These are phyloP conservation scores for Boletus eberwhitei DNA, from an alignment of 768 basidiomycete genomes.

Conservation along the genomic window DNA sequence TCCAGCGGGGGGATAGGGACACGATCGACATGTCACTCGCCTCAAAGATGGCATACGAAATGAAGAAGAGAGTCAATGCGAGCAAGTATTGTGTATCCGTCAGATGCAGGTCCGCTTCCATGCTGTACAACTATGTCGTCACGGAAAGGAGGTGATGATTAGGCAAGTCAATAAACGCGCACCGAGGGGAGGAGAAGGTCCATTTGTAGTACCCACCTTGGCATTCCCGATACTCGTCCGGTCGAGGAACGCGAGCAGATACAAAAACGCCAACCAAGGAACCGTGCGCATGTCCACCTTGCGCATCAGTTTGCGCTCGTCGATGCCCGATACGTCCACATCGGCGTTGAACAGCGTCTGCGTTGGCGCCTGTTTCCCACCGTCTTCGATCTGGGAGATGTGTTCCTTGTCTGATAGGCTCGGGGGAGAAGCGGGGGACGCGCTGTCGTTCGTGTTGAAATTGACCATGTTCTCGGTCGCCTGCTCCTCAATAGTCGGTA, in stretches of 20 bases:
- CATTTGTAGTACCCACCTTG: slow-evolving; percentile 5
- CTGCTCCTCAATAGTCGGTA: neutral
- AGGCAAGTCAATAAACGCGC: neutral
- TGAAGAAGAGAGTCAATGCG: slow-evolving; percentile 58
- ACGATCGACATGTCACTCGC: slow-evolving; percentile 25
- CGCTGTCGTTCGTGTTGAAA: neutral
- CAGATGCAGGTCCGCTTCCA: slow-evolving; percentile 57
- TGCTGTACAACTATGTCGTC: slow-evolving; percentile 52
- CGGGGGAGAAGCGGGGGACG: neutral
- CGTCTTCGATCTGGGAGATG: neutral
- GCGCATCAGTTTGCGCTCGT: slow-evolving; percentile 66
- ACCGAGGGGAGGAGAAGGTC: neutral
- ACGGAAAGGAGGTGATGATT: neutral
- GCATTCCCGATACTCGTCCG: slow-evolving; percentile 53
- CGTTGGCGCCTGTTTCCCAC: neutral
- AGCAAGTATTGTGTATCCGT: slow-evolving; percentile 65
- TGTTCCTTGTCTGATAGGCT: slow-evolving; percentile 8
- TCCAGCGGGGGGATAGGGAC: neutral
- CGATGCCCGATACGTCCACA: slow-evolving; percentile 55
- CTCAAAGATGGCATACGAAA: slow-evolving; percentile 70
- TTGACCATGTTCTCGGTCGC: neutral
- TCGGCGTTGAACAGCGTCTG: slow-evolving; percentile 36
- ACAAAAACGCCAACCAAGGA: slow-evolving; percentile 72
- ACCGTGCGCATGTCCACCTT: slow-evolving; percentile 68
- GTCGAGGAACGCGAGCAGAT: slow-evolving; percentile 70